Base-by-base conservation (phyloP, 2,329 filamentous ascomycete genomes). In the Sordariomycetes sp. region DNA sequence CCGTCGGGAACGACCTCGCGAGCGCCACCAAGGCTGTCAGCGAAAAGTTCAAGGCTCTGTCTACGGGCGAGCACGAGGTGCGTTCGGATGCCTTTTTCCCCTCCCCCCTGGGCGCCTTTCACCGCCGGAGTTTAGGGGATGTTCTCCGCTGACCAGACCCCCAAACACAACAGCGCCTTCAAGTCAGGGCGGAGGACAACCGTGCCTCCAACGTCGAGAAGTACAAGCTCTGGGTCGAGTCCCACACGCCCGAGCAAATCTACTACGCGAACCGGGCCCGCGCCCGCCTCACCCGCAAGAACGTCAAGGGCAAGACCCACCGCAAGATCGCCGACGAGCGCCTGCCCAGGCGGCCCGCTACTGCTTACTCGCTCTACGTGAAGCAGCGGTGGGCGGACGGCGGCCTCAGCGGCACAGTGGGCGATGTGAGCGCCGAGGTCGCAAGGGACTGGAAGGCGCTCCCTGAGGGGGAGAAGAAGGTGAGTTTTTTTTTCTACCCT, bases 151-250 rank as follows among this genome's bases (percentile, higher is more conserved):
- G 8, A 32, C 37, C 5, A 43, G 46, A 50, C 20, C 22, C 16
- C 3, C 22, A 22, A 24, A 24, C 6, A 50, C 22, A 20, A 28
- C 58, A 79, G 76, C 66, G 63, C 48, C 68, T 80, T 28, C 48
- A 66, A n/a, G 62, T 66, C 24, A 64, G 46, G 14, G 70, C 67
- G 32, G 58, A 66, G 2, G 62, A 72, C 61, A 81, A 82, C 70
- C 69, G 68, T 54, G 61, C 64, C 22, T 60, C 63, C 63, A 80
- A 80, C 64, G 63, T 67, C 10, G 70, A 66, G 10, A 63, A 66
- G 20, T 71, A 71, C 64, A 72, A 75, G 67, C 67, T 71, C 18
- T 83, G 80, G 80, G 66, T 82, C n/a, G 69, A 76, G 60, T 69
- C 66, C 32, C 65, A 75, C 62, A 66, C 74, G 3, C 67, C 70